Evolutionary conservation across 768 basidiomycete species (phyloP).

Genomic region (Boletus rubroflammeus): DNA sequence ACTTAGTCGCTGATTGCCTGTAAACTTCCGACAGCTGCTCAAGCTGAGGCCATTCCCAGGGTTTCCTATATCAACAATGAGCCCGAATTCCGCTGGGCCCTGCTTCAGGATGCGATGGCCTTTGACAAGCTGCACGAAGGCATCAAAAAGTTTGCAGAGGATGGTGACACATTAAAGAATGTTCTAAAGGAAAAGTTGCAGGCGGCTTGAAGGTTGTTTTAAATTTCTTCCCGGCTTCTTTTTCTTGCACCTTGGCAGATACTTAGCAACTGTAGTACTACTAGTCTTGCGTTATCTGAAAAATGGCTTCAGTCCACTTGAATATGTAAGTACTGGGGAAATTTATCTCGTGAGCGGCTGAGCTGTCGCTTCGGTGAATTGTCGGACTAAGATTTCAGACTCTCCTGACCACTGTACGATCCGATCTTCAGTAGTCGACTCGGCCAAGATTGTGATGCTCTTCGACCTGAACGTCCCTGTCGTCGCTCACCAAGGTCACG

Average conservation of each 20-base stretch:
- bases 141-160: constrained; percentile 95
- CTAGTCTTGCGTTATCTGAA: not conserved
- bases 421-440: not conserved
- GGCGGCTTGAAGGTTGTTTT: not conserved
- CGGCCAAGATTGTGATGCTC: constrained; percentile 40
- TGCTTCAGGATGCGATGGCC: constrained; percentile 90
- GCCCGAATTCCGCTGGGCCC: constrained; percentile 88
- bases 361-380: not conserved
- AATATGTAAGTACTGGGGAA: too few relatives aligned
- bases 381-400: not conserved
- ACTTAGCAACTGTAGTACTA: not conserved
- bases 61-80: constrained; percentile 85
- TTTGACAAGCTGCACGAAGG: constrained; percentile 96
- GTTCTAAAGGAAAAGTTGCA: constrained; percentile 65
- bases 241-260: not conserved
- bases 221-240: too few relatives aligned
- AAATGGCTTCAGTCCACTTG: not conserved
- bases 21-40: constrained; percentile 38
- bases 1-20: not conserved
- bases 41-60: constrained; percentile 66
- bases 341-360: not conserved
- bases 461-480: constrained; percentile 68
- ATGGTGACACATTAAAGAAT: constrained; percentile 80
- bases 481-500: constrained; percentile 18
- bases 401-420: not conserved